Evolutionary conservation across 2,329 filamentous ascomycete species (phyloP).

Genomic region (Annulohypoxylon truncatum): DNA sequence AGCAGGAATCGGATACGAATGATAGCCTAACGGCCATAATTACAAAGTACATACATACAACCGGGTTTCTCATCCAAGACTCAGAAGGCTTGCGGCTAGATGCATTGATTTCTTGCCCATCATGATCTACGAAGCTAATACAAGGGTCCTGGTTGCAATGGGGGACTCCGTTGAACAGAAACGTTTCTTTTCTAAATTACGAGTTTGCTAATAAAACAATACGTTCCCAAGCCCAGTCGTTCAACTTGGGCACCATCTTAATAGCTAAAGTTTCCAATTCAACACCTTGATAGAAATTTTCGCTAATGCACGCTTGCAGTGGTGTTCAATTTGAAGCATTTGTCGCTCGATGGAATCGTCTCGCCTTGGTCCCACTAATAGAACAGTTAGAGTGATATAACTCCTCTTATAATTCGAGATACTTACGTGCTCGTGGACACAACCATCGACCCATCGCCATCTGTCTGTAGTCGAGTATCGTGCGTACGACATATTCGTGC

Average conservation of each 20-base stretch:
- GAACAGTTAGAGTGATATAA: conserved; percentile 20
- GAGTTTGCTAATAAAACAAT: background rate
- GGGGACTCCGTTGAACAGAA: background rate
- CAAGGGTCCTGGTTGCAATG: background rate
- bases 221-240: background rate
- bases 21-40: background rate
- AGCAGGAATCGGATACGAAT: background rate
- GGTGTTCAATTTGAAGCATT: conserved; percentile 46
- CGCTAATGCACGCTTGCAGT: conserved; percentile 4
- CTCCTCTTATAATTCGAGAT: background rate
- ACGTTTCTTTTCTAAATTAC: background rate
- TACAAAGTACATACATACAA: too few relatives aligned
- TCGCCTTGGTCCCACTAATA: conserved; percentile 53
- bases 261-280: background rate
- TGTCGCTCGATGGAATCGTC: conserved; percentile 44
- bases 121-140: background rate
- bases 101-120: background rate
- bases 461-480: conserved; percentile 53
- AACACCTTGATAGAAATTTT: background rate
- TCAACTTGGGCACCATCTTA: background rate
- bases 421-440: conserved; percentile 56
- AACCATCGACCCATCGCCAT: conserved; percentile 56
- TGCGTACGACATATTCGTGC: conserved; percentile 56
- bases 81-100: background rate
- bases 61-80: background rate